These are phyloP conservation scores for Scheffersomyces cryptocercus DNA, from an alignment of 1,139 yeast species.

Conservation along the genomic window DNA sequence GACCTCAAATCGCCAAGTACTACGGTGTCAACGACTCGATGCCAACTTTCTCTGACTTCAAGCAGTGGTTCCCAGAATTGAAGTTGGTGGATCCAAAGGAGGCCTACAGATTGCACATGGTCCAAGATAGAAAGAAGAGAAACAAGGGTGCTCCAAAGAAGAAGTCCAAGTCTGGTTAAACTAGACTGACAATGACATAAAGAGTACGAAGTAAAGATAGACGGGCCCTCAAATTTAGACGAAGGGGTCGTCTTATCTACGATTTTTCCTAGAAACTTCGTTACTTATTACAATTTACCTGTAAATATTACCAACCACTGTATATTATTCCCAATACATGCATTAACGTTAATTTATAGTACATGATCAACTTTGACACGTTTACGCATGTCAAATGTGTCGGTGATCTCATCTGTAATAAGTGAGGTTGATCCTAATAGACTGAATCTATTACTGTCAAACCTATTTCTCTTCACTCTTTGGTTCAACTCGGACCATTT, in stretches of 20 bases:
- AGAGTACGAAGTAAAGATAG: no score
- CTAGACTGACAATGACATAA: not conserved
- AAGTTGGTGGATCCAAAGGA: conserved; percentile 73
- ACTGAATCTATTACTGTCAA: conserved; percentile 4
- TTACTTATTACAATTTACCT: not conserved
- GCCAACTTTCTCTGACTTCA: conserved; percentile 63
- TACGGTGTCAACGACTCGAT: conserved; percentile 71
- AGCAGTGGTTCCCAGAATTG: conserved; percentile 57
- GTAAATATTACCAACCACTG: conserved; percentile 1
- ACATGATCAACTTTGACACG: conserved; percentile 3
- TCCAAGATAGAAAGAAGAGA: conserved; percentile 74
- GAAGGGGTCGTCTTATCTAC: no score
- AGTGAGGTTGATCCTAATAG: conserved; percentile 3
- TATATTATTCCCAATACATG: conserved; percentile 1
- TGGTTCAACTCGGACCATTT: conserved; percentile 7
- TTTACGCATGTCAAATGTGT: conserved; percentile 28
- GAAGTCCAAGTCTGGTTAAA: conserved; percentile 28
- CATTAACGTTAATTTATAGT: not conserved
- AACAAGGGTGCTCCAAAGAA: conserved; percentile 93
- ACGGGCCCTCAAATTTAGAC: no score
- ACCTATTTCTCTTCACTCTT: conserved; percentile 7
- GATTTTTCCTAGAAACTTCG: no score
- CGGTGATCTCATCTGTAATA: conserved; percentile 28
- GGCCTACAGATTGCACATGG: conserved; percentile 65
- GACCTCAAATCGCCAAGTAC: conserved; percentile 69